Evolutionary conservation across 345 rosid species (phyloP).

Genomic region (Abelmoschus esculentus): DNA sequence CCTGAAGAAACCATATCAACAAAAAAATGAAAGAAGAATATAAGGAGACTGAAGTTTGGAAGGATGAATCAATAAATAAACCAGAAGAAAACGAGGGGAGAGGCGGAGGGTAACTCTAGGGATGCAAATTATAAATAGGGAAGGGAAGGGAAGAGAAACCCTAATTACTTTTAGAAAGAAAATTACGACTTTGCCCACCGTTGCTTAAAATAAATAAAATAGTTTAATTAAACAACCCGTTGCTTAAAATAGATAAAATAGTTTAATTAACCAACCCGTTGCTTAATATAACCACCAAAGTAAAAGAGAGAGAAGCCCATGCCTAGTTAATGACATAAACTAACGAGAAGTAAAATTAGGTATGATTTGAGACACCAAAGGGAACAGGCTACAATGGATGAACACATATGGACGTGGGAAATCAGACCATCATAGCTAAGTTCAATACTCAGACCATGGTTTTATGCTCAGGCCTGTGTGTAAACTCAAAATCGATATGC

Average conservation of each 20-base stretch:
- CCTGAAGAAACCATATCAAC: background rate
- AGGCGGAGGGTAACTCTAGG: background rate
- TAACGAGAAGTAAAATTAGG: background rate
- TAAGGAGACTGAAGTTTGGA: background rate
- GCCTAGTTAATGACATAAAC: background rate
- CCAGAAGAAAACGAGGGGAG: background rate
- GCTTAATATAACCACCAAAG: background rate
- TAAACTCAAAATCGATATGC: conserved; percentile 74
- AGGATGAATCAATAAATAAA: background rate
- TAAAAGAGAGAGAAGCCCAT: background rate
- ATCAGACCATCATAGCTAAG: background rate
- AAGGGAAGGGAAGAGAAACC: background rate
- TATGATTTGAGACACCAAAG: background rate
- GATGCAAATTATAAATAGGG: background rate
- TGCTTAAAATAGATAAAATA: too few relatives aligned
- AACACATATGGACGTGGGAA: background rate
- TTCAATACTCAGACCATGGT: conserved; percentile 18
- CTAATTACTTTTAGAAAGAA: background rate
- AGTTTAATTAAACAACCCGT: background rate
- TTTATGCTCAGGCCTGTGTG: conserved; percentile 75
- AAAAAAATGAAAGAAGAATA: background rate
- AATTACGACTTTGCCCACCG: background rate
- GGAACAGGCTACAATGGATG: background rate
- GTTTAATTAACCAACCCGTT: background rate
- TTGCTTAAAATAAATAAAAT: too few relatives aligned